Percentiles rank a stretch among this genome's conserved stretches.
phyloP scores from a whole-genome alignment of 768 basidiomycete species.

The Pisolithus marmoratus region DNA sequence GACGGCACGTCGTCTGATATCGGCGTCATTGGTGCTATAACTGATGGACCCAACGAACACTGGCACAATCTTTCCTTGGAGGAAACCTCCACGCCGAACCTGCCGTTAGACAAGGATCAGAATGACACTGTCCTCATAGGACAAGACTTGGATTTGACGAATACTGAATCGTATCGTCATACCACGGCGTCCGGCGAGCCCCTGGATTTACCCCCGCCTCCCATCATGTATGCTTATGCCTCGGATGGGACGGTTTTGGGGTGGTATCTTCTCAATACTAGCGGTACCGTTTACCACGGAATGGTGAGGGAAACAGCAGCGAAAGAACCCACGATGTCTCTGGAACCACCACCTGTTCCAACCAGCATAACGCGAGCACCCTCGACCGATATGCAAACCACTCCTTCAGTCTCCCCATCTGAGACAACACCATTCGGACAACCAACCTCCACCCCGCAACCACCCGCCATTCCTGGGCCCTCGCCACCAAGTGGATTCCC shows the following conservation, averaged over 20 bases:
- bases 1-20: constrained; percentile 49
- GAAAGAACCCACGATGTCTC: constrained; percentile 4
- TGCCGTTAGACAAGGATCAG: constrained; percentile 64
- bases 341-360: constrained; percentile 7
- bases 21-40: constrained; percentile 36
- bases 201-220: constrained; percentile 42
- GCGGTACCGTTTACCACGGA: constrained; percentile 48
- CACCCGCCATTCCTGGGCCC: constrained; percentile 27
- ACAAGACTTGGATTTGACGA: constrained; percentile 63
- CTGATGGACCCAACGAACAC: constrained; percentile 24
- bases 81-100: constrained; percentile 45
- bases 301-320: constrained; percentile 32
- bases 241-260: constrained; percentile 74
- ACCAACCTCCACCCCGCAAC: constrained; percentile 10
- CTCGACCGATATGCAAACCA: constrained; percentile 27
- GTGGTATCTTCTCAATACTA: constrained; percentile 63
- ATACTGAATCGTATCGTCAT: constrained; percentile 32
- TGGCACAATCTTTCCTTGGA: constrained; percentile 45
- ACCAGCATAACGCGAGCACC: constrained; percentile 21
- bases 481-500: constrained; percentile 29
- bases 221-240: constrained; percentile 69
- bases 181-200: constrained; percentile 38
- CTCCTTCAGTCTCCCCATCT: constrained; percentile 18
- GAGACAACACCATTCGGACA: constrained; percentile 7
- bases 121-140: constrained; percentile 67